Base-by-base conservation (phyloP, 306 rosid genomes). In the Potentilla sterilis region DNA sequence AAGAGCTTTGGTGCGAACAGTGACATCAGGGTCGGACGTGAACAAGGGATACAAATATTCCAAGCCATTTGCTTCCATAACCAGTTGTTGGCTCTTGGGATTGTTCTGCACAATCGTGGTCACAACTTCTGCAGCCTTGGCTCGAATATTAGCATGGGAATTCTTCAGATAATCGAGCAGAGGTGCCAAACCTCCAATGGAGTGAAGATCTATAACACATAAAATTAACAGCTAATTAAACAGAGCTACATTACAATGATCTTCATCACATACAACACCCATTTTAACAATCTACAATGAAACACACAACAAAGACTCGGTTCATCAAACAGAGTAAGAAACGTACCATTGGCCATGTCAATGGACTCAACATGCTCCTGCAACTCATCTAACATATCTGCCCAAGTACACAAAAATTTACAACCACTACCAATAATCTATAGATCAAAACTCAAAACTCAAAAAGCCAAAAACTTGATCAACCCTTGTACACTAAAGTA, bases 351-450 rank as follows among this genome's bases (percentile, higher is more conserved):
- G 69, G 98, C 99, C 91, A 86, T 84, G 81, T 96, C 99, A 81
- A 92, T 96, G 1, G 99, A 90, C 82, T 95, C 97, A 63, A 95
- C 97, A 59, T 95, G 99, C 84, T 95, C 99, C 67, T 92, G 96
- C 83, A 95, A 76, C 82, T 95, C 97, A 78, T 96, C 98, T 86
- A 96, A 83, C 91, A 96, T 41, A 76, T 57, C 99, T 92, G 87
- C 73, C 85, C 3, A 67, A 4, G 66, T 79, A 55, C 71, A 49
- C 69, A 0, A 7, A n/a, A 21, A 49, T 24, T 14, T 15, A 63
- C 63, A 15, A 18, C 44, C 35, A 55, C 34, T 7, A 7, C 4
- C 32, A 16, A 1, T 32, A 61, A 6, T 49, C 15, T 3, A 70
- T 58, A 49, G 59, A 16, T 32, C 44, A 3, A 58, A 4, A 62